A percentile compares a stretch with the other conserved stretches of the same genome.
These are phyloP conservation scores for Aspergillus egyptiacus DNA, from an alignment of 495 filamentous ascomycete genomes.

Conservation along the genomic window DNA sequence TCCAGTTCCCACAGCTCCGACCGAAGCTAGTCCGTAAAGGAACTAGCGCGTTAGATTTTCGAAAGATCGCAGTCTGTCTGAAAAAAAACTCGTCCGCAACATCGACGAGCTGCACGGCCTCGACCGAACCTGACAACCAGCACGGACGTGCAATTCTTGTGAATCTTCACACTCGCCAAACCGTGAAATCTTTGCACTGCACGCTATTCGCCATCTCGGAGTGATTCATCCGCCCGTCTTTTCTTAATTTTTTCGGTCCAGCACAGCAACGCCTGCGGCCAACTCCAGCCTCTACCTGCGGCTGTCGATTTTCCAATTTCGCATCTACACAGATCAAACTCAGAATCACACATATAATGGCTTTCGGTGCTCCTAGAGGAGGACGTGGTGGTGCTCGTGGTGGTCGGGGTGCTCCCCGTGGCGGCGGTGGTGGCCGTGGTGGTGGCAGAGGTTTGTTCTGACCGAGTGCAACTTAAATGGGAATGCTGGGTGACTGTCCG, in stretches of 20 bases:
- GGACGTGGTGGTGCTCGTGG: slow-evolving; percentile 18
- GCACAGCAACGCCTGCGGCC: slow-evolving; percentile 3
- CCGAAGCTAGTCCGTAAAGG: slow-evolving; percentile 5
- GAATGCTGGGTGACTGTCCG: neutral
- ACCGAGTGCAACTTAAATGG: slow-evolving; percentile 3
- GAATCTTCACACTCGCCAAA: slow-evolving; percentile 16
- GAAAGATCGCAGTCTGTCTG: slow-evolving; percentile 39
- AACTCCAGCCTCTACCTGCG: slow-evolving; percentile 11
- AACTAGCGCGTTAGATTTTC: slow-evolving; percentile 44
- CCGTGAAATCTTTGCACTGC: slow-evolving; percentile 11
- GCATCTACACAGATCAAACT: slow-evolving; percentile 15
- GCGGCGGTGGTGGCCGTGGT: slow-evolving; percentile 21
- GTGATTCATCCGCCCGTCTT: slow-evolving; percentile 5
- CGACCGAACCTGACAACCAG: slow-evolving; percentile 29
- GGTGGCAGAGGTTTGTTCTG: slow-evolving; percentile 14
- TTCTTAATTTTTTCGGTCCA: slow-evolving; percentile 9
- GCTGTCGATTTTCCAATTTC: slow-evolving; percentile 10
- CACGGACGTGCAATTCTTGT: slow-evolving; percentile 22
- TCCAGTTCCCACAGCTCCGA: slow-evolving; percentile 10
- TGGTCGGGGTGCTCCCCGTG: slow-evolving; percentile 20
- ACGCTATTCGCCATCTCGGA: slow-evolving; percentile 8
- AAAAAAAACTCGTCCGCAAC: slow-evolving; percentile 43
- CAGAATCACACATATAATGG: slow-evolving; percentile 33
- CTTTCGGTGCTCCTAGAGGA: slow-evolving; percentile 30
- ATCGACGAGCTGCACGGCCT: slow-evolving; percentile 40